These are phyloP conservation scores for Micromonas pusilla DNA, from an alignment of 139 green algal species.

Conservation along the genomic window DNA sequence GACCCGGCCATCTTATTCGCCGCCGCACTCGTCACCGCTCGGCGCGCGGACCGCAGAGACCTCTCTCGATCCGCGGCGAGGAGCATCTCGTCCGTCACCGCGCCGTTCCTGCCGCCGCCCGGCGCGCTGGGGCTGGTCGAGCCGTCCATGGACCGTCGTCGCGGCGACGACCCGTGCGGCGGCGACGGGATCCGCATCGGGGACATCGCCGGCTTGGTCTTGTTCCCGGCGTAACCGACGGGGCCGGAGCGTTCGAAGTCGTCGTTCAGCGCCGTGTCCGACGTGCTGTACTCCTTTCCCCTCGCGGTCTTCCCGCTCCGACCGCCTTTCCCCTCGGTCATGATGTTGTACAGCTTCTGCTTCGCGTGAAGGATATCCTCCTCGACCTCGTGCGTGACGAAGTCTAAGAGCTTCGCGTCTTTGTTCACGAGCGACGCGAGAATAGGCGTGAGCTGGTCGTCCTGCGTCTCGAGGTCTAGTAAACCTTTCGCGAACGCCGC, in stretches of 20 bases:
- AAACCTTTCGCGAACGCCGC: constrained; percentile 51
- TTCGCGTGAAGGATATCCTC: constrained; percentile 36
- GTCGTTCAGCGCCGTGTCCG: neutral
- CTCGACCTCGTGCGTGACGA: constrained; percentile 36
- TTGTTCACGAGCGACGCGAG: constrained; percentile 74
- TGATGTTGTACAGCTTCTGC: constrained; percentile 24
- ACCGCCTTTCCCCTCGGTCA: neutral
- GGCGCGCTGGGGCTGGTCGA: too few relatives aligned
- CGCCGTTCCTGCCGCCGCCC: too few relatives aligned
- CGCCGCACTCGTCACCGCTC: too few relatives aligned
- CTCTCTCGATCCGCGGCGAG: too few relatives aligned
- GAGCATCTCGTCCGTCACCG: too few relatives aligned
- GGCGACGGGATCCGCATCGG: neutral
- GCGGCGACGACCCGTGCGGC: neutral
- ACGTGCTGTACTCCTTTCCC: neutral
- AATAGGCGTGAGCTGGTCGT: constrained; percentile 18
- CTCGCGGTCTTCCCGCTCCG: neutral
- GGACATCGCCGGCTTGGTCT: neutral
- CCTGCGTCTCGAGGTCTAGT: constrained; percentile 7
- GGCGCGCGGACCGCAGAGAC: too few relatives aligned
- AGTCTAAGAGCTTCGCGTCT: constrained; percentile 85
- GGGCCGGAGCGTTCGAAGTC: neutral
- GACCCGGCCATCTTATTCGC: too few relatives aligned
- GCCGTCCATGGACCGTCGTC: too few relatives aligned
- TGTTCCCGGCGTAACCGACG: neutral